Conservation (phyloP, 2,329 filamentous ascomycete species). For the Verticillium albo-atrum region DNA sequence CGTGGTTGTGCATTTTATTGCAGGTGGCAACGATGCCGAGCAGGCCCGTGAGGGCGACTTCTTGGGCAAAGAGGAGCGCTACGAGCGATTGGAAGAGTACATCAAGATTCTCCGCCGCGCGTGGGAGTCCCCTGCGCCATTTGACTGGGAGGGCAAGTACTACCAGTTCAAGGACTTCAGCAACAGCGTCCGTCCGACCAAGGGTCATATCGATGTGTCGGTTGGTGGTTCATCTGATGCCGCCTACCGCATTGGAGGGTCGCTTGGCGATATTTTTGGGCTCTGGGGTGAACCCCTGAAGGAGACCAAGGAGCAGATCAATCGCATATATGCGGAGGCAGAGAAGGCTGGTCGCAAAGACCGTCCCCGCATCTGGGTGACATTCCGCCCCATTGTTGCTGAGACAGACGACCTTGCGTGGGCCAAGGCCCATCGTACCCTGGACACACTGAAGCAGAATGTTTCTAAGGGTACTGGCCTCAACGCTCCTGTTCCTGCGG, state of each 20-base stretch:
- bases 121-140: slow-evolving; percentile 51
- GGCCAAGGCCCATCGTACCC: slow-evolving; percentile 53
- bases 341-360: slow-evolving; percentile 52
- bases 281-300: slow-evolving; percentile 61
- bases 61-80: slow-evolving; percentile 51
- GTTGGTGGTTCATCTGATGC: slow-evolving; percentile 56
- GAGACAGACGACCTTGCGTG: slow-evolving; percentile 60
- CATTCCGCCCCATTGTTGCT: slow-evolving; percentile 56
- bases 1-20: slow-evolving; percentile 59
- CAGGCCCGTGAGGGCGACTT: slow-evolving; percentile 59
- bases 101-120: slow-evolving; percentile 56
- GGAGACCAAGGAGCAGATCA: slow-evolving; percentile 59
- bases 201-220: slow-evolving; percentile 51
- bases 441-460: slow-evolving; percentile 45
- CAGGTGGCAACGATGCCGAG: slow-evolving; percentile 55
- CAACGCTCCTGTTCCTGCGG: slow-evolving; percentile 18
- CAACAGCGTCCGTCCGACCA: slow-evolving; percentile 47
- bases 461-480: slow-evolving; percentile 22
- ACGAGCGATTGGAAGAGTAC: slow-evolving; percentile 55
- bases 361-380: slow-evolving; percentile 58
- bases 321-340: slow-evolving; percentile 54
- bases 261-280: slow-evolving; percentile 57
- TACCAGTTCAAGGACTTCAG: slow-evolving; percentile 56
- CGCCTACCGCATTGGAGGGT: slow-evolving; percentile 55
- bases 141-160: slow-evolving; percentile 58